Percentiles rank a stretch among this genome's conserved stretches.
phyloP scores from a whole-genome alignment of 371 early-diverging fungal species.

The Saksenaea oblongispora region DNA sequence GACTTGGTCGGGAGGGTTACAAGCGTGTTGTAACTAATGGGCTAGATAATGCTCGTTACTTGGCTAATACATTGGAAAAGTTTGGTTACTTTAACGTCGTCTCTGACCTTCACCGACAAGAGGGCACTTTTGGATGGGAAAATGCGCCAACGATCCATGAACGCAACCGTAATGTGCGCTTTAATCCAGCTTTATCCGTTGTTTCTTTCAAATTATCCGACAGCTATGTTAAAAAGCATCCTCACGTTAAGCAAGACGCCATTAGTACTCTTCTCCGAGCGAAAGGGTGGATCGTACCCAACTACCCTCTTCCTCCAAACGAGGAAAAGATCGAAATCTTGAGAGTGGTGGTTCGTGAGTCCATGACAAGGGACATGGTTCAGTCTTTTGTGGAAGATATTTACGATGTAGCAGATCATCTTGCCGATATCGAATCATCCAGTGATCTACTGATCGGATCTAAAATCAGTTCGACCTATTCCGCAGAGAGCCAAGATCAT shows the following conservation, averaged over 20 bases:
- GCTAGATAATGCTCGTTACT: slow-evolving; percentile 52
- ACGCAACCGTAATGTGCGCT: slow-evolving; percentile 6
- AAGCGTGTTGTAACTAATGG: slow-evolving; percentile 54
- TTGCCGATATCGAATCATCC: slow-evolving; percentile 8
- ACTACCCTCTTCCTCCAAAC: slow-evolving; percentile 38
- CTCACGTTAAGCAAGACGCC: slow-evolving; percentile 36
- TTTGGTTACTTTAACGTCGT: slow-evolving; percentile 59
- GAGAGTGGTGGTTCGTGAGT: slow-evolving; percentile 48
- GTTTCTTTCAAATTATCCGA: slow-evolving; percentile 63
- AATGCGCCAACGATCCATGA: not conserved
- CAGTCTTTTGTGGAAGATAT: slow-evolving; percentile 37
- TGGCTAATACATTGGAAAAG: slow-evolving; percentile 53
- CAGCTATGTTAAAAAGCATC: slow-evolving; percentile 39
- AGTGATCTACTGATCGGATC: not conserved
- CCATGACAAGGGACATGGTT: slow-evolving; percentile 31
- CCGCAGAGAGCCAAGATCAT: not conserved
- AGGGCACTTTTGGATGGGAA: slow-evolving; percentile 36
- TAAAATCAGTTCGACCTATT: not conserved
- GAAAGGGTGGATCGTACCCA: slow-evolving; percentile 51
- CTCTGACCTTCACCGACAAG: slow-evolving; percentile 58
- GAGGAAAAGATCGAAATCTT: slow-evolving; percentile 32
- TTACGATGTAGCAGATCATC: slow-evolving; percentile 9
- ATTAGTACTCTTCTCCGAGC: slow-evolving; percentile 30
- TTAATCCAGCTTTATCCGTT: slow-evolving; percentile 56
- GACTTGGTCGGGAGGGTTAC: slow-evolving; percentile 69